These are phyloP conservation scores for Zizania palustris DNA, from an alignment of 202 grass and related monocot genomes.

Conservation along the genomic window DNA sequence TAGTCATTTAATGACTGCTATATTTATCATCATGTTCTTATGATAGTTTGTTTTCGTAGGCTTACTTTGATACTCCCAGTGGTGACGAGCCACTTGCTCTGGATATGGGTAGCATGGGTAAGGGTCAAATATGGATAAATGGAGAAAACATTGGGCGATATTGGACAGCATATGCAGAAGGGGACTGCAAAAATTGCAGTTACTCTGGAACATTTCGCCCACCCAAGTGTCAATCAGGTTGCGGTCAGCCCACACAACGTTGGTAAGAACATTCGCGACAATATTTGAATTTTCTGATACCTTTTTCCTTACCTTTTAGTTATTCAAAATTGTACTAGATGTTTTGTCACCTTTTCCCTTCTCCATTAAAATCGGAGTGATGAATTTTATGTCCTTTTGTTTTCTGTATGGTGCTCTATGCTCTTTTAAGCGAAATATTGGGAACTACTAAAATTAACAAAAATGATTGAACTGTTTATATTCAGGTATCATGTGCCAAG, in stretches of 20 bases:
- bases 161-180: constrained; percentile 70
- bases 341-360: neutral
- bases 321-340: neutral
- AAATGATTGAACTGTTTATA: constrained; percentile 3
- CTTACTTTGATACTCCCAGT: constrained; percentile 81
- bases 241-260: constrained; percentile 75
- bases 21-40: constrained; percentile 5
- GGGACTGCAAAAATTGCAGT: constrained; percentile 64
- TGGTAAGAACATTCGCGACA: constrained; percentile 57
- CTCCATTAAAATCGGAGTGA: constrained; percentile 3
- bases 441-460: constrained; percentile 3
- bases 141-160: constrained; percentile 95
- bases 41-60: constrained; percentile 42
- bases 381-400: neutral
- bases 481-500: constrained; percentile 95
- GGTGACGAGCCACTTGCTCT: constrained; percentile 90
- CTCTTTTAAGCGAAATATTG: neutral
- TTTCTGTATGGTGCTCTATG: neutral
- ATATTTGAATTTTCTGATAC: neutral
- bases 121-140: constrained; percentile 96
- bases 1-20: constrained; percentile 7
- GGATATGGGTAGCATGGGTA: constrained; percentile 98
- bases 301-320: neutral
- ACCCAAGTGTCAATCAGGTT: constrained; percentile 81
- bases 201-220: constrained; percentile 72